A percentile compares a stretch with the other conserved stretches of the same genome.
Evolutionary conservation across 768 basidiomycete species (phyloP).

Genomic region (Boletus rex-veris): DNA sequence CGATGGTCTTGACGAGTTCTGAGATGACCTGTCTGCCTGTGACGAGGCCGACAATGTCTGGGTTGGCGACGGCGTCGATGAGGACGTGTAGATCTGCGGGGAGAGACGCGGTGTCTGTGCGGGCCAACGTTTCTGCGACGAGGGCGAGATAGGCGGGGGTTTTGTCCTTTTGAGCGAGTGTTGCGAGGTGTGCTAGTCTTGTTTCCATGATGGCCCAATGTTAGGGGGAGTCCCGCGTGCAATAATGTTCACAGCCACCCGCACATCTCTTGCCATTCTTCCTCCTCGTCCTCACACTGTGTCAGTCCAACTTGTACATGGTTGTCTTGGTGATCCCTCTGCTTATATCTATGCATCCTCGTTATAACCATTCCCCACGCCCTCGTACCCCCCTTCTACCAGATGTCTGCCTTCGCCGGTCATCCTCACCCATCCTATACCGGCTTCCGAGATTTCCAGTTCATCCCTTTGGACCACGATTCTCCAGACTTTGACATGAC

Average conservation of each 20-base stretch:
- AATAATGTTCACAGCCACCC: too few relatives aligned
- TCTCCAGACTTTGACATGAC: conserved; percentile 13
- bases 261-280: too few relatives aligned
- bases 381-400: too few relatives aligned
- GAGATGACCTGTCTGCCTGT: conserved; percentile 85
- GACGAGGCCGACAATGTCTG: conserved; percentile 79
- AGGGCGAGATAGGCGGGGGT: conserved; percentile 69
- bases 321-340: neutral
- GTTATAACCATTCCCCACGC: neutral
- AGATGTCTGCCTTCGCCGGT: too few relatives aligned
- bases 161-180: conserved; percentile 82
- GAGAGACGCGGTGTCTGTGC: conserved; percentile 43
- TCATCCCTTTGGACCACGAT: neutral
- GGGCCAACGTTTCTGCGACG: conserved; percentile 61
- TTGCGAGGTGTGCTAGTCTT: conserved; percentile 58
- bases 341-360: conserved; percentile 11
- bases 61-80: conserved; percentile 78
- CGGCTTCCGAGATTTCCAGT: neutral
- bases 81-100: conserved; percentile 61
- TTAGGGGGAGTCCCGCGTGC: too few relatives aligned
- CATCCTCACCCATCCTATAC: too few relatives aligned
- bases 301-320: too few relatives aligned
- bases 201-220: conserved; percentile 39
- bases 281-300: too few relatives aligned
- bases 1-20: conserved; percentile 72